Percentiles rank a stretch among this genome's conserved stretches.
Conservation (phyloP, 1,284 basidiomycete species). For the Ustilago curta region DNA sequence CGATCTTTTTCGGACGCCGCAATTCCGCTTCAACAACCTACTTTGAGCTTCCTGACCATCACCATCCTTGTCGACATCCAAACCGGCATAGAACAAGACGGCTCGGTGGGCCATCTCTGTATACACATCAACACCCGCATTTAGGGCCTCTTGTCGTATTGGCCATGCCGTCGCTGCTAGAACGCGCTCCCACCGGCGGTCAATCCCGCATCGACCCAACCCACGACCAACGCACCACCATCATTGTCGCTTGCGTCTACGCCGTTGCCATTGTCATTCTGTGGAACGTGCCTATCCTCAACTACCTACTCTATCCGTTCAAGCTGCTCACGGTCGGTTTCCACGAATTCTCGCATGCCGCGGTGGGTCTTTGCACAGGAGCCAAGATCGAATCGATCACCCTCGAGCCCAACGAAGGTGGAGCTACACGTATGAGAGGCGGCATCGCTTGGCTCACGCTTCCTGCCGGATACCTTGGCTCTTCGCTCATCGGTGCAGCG, state of each 20-base stretch:
- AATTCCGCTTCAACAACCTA: neutral
- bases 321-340: slow-evolving; percentile 66
- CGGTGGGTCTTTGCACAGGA: slow-evolving; percentile 80
- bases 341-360: slow-evolving; percentile 66
- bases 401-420: slow-evolving; percentile 80
- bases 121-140: no score
- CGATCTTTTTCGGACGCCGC: neutral
- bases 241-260: slow-evolving; percentile 67
- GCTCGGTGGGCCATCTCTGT: neutral
- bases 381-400: slow-evolving; percentile 80
- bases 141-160: neutral
- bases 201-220: slow-evolving; percentile 55
- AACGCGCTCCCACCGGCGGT: slow-evolving; percentile 11
- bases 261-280: slow-evolving; percentile 61
- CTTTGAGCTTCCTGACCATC: neutral
- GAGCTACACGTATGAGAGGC: slow-evolving; percentile 91
- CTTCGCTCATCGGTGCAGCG: slow-evolving; percentile 82
- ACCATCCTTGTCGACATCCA: slow-evolving; percentile 2
- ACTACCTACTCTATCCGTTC: slow-evolving; percentile 68
- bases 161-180: slow-evolving; percentile 25
- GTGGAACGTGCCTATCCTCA: slow-evolving; percentile 65
- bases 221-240: slow-evolving; percentile 60
- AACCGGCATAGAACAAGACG: neutral
- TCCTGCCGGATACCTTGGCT: slow-evolving; percentile 78
- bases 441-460: slow-evolving; percentile 87